Conservation (phyloP, 139 green algal species). For the Microglena sp. region DNA sequence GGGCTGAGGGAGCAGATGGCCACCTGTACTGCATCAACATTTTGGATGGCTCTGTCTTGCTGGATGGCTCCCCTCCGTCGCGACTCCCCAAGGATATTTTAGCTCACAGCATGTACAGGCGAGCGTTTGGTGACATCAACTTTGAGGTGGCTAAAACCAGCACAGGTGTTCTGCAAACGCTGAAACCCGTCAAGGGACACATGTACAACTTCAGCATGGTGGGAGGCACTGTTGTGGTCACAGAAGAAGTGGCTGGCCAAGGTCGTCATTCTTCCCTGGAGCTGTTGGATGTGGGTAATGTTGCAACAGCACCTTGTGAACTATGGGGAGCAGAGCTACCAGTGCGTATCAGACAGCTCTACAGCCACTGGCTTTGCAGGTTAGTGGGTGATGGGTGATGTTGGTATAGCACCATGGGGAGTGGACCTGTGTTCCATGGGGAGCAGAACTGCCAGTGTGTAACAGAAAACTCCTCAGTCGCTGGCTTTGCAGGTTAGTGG, state of each 20-base stretch:
- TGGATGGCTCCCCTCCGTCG: conserved; percentile 23
- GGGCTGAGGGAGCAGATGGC: conserved; percentile 15
- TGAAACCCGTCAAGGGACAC: conserved; percentile 4
- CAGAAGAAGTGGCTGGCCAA: neutral
- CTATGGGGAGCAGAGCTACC: conserved; percentile 20
- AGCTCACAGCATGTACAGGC: conserved; percentile 32
- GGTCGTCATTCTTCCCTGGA: conserved; percentile 24
- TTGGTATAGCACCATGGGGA: too few relatives aligned
- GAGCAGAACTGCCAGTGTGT: too few relatives aligned
- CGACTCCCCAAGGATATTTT: conserved; percentile 30
- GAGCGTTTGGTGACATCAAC: conserved; percentile 32
- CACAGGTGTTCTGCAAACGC: conserved; percentile 17
- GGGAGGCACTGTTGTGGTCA: neutral
- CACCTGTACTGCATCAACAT: conserved; percentile 39
- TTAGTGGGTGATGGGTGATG: neutral
- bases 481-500: too few relatives aligned
- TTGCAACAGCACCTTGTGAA: too few relatives aligned
- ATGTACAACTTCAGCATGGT: conserved; percentile 9
- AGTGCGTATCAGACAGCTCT: conserved; percentile 22
- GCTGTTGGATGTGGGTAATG: conserved; percentile 27
- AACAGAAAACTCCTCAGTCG: too few relatives aligned
- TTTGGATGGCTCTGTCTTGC: conserved; percentile 29
- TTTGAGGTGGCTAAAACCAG: conserved; percentile 29
- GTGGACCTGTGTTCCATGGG: too few relatives aligned
- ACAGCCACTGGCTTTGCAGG: conserved; percentile 45